Base-by-base conservation (phyloP, 495 filamentous ascomycete genomes). In the Darksidea phi region DNA sequence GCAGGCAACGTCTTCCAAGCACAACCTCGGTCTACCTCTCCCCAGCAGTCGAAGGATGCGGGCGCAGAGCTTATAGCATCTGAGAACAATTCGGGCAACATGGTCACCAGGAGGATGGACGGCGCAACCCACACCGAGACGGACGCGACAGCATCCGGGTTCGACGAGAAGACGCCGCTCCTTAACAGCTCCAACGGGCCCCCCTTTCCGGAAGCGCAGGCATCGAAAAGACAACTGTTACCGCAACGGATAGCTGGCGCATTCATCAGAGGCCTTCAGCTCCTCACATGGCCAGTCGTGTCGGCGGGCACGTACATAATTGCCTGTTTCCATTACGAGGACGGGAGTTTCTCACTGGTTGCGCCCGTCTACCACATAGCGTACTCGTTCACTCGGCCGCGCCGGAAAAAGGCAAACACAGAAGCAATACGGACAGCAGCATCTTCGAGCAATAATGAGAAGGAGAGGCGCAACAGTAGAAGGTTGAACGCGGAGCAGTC, bases 281-380 rank as follows among this genome's bases (percentile, higher is more conserved):
- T 85, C 75, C 79, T 97, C 46, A 74, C 96, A 17, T 88, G 88
- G 49, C 87, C 90, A 6, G 72, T 97, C 34, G 80, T 86, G 21
- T 82, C 86, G 1, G 92, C 95, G 5, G 88, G 85, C 1, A 77
- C 89, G 37, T 97, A 92, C 76, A 73, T 94, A 15, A 83, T 90
- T 49, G 85, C 88, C 54, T 90, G 80, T 67, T 84, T 97, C 55
- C 90, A 88, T 72, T 85, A 95, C 66, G 86, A 91, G 26, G 73
- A 86, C 59, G 91, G 91, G 32, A 77, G 79, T 26, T 96, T 95
- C 71, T 90, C 91, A 12, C 25, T 71, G 6, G 43, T 73, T 3
- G 45, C 75, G 47, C 76, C 76, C 10, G 23, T 76, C 17, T 58
- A 68, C 54, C 59, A 69, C 11, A 57, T 76, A 15, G 47, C 55